Base-by-base conservation (phyloP, 192 early-diverging fungal genomes). In the Cladochytrium replicatum region DNA sequence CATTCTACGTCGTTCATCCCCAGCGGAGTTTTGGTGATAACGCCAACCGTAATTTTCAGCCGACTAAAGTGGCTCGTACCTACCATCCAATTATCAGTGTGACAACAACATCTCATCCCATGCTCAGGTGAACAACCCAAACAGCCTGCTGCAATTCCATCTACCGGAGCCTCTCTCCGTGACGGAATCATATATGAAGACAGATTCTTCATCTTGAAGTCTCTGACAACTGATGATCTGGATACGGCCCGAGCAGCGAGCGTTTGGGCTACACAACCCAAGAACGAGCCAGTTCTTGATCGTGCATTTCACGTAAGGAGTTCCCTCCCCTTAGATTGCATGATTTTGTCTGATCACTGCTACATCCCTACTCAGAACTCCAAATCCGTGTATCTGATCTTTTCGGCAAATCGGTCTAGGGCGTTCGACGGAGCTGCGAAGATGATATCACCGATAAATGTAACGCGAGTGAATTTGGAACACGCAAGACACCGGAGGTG, bases 121-220 rank as follows among this genome's bases (percentile, higher is more conserved):
- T n/a, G n/a, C n/a, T n/a, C n/a, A n/a, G n/a, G n/a, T n/a, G n/a
- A n/a, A n/a, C n/a, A n/a, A n/a, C n/a, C n/a, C n/a, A n/a, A n/a
- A n/a, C n/a, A n/a, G n/a, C n/a, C n/a, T n/a, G n/a, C n/a, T n/a
- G n/a, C n/a, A n/a, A n/a, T n/a, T n/a, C n/a, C n/a, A n/a, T n/a
- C n/a, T n/a, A n/a, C n/a, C n/a, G n/a, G n/a, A n/a, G n/a, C n/a
- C n/a, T n/a, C n/a, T n/a, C n/a, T n/a, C n/a, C n/a, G n/a, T n/a
- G n/a, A n/a, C n/a, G n/a, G n/a, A n/a, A n/a, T n/a, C n/a, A n/a
- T n/a, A n/a, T n/a, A n/a, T n/a, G 22, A 59, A 40, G 46, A 30
- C 24, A n/a, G 46, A 7, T 61, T 40, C 31, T 61, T 61, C 38
- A 61, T 61, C 46, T 28, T 61, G 19, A 61, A 61, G 29, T 59